These are phyloP conservation scores for Toxoplasma gondii DNA, from an alignment of 169 alveolate genomes.

Conservation along the genomic window DNA sequence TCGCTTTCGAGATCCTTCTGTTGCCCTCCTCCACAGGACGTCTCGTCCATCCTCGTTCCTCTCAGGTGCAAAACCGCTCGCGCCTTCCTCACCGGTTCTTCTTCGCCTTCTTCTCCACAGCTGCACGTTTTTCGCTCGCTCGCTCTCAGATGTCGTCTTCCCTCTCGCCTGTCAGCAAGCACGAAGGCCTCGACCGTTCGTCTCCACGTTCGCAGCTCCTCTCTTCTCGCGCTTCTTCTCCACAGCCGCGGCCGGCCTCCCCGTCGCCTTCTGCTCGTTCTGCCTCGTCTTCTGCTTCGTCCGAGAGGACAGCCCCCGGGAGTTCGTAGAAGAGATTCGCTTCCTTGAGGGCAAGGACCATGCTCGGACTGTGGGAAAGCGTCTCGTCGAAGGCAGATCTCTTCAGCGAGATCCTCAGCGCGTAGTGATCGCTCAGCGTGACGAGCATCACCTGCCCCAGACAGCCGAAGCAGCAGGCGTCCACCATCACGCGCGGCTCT, in stretches of 20 bases:
- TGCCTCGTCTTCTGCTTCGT: background rate
- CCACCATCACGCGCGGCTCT: conserved; percentile 83
- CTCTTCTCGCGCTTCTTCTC: background rate
- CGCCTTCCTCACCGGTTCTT: no score
- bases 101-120: no score
- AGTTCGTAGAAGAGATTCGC: conserved; percentile 13
- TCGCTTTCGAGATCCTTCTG: no score
- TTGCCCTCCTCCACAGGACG: no score
- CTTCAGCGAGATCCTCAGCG: conserved; percentile 81
- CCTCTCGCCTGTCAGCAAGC: no score
- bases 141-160: no score
- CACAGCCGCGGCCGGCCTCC: background rate
- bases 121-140: no score
- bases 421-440: conserved; percentile 90
- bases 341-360: background rate
- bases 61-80: no score
- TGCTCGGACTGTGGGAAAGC: background rate
- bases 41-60: no score
- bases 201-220: no score
- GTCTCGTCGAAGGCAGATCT: conserved; percentile 22
- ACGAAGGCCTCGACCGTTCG: no score
- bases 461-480: conserved; percentile 75
- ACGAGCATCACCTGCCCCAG: conserved; percentile 83
- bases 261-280: background rate
- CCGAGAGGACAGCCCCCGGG: background rate